Base-by-base conservation (phyloP, 1,284 basidiomycete genomes). In the Sphaerobolus stellatus region DNA sequence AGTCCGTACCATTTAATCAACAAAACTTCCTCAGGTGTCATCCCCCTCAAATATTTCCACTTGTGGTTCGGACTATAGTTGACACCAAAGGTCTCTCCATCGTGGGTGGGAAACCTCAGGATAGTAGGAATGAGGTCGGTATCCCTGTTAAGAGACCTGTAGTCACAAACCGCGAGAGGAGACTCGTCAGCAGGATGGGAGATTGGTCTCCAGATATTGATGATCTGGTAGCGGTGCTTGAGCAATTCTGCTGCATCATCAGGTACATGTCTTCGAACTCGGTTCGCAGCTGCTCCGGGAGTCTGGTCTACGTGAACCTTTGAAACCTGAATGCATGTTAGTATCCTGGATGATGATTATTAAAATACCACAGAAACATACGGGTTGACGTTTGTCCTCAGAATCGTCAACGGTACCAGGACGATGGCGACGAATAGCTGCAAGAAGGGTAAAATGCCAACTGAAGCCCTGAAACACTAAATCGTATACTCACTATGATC, bases 141-240 rank as follows among this genome's bases (percentile, higher is more conserved):
- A 57, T 74, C 62, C 3, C 61, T 48, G 58, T 81, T 72, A n/a
- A 88, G 76, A 30, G 73, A 79, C 25, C 79, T 67, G 4, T 59
- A 66, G 50, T 74, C 72, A 27, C 68, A 70, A 1, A 73, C 57
- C 0, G 71, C 71, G 20, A 75, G 64, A 0, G 73, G 73, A 22
- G 53, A 57, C 51, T 75, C 72, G 36, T 61, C 58, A 5, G 68
- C 71, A 3, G 79, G 64, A 57, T 78, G 69, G 6, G 66, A 59
- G 56, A 88, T 82, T 1, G 86, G 85, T 7, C 84, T 70, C 86
- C 86, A 89, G 56, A 88, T 76, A 69, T 88, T 89, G 70, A 89
- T 80, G 50, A 88, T 81, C 64, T 88, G 84, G 71, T 80, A 82
- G 22, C 81, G 78, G 25, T 70, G 67, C 47, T 70, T 66, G 25